Evolutionary conservation across 2,329 filamentous ascomycete genomes (phyloP).

Genomic region (Fusarium proliferatum): DNA sequence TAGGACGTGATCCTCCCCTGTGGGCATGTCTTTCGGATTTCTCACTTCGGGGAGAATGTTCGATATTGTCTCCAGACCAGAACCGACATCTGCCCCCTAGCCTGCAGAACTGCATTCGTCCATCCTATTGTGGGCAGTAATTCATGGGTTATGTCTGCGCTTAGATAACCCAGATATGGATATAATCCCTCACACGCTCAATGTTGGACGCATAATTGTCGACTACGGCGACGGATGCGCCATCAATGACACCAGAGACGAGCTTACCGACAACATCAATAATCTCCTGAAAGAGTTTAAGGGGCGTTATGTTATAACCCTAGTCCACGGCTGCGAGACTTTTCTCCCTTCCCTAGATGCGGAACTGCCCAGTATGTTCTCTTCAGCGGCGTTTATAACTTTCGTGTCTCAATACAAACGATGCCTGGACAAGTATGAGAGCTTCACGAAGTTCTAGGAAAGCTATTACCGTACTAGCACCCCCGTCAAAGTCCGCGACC

Average conservation of each 20-base stretch:
- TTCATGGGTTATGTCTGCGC: accelerated
- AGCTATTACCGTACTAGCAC: no score
- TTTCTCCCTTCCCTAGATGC: accelerated
- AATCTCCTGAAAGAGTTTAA: accelerated
- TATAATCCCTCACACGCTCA: neutral
- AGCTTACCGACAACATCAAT: accelerated
- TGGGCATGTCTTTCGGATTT: neutral
- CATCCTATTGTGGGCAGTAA: neutral
- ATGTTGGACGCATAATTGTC: accelerated
- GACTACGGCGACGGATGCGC: accelerated
- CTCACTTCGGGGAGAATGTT: neutral
- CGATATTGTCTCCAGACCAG: no score
- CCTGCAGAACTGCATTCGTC: neutral
- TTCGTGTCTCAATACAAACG: neutral
- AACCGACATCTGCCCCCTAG: neutral
- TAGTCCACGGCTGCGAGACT: neutral
- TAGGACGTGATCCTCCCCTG: neutral
- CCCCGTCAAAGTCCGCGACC: accelerated
- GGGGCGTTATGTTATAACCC: neutral
- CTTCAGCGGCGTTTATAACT: accelerated
- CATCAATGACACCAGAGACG: accelerated
- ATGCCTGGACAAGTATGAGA: neutral
- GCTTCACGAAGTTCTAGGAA: no score
- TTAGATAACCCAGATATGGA: accelerated
- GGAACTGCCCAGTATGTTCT: accelerated